Percentiles rank a stretch among this genome's conserved stretches.
phyloP scores from a whole-genome alignment of 495 filamentous ascomycete genomes.

The Cercophora newfieldiana region DNA sequence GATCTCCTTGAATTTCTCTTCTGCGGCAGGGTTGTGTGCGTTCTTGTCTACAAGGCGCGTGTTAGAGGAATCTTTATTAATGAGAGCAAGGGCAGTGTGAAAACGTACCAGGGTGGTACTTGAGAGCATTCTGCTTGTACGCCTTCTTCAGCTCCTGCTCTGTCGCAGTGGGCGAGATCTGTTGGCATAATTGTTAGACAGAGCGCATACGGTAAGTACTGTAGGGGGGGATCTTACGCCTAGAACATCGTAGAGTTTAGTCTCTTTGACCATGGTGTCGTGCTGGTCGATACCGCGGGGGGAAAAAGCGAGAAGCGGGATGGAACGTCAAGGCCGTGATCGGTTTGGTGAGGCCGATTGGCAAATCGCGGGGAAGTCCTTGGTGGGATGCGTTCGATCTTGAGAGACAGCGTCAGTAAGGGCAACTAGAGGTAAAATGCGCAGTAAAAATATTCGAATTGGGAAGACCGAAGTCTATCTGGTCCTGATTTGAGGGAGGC shows the following conservation, averaged over 20 bases:
- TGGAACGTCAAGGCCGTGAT: neutral
- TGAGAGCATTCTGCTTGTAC: constrained; percentile 86
- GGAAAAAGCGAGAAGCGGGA: neutral
- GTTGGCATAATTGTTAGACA: constrained; percentile 31
- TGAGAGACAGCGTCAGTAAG: neutral
- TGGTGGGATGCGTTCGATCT: neutral
- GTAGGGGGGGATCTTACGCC: constrained; percentile 61
- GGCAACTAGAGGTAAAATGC: neutral
- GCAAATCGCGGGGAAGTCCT: neutral
- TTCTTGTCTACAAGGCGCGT: constrained; percentile 95
- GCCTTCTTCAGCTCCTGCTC: constrained; percentile 85
- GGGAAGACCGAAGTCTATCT: neutral
- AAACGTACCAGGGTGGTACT: constrained; percentile 82
- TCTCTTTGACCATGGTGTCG: constrained; percentile 83
- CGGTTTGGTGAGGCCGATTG: constrained; percentile 3
- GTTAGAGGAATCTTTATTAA: constrained; percentile 26
- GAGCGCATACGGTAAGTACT: neutral
- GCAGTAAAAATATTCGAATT: neutral
- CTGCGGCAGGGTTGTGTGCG: constrained; percentile 84
- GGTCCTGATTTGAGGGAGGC: neutral
- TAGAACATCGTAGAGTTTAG: constrained; percentile 80
- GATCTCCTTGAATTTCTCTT: constrained; percentile 97
- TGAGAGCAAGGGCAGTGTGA: neutral
- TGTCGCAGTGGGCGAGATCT: constrained; percentile 72
- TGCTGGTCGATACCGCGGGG: neutral